A percentile compares a stretch with the other conserved stretches of the same genome.
These are phyloP conservation scores for Isabelozyma rhagii DNA, from an alignment of 805 yeast genomes.

Conservation along the genomic window DNA sequence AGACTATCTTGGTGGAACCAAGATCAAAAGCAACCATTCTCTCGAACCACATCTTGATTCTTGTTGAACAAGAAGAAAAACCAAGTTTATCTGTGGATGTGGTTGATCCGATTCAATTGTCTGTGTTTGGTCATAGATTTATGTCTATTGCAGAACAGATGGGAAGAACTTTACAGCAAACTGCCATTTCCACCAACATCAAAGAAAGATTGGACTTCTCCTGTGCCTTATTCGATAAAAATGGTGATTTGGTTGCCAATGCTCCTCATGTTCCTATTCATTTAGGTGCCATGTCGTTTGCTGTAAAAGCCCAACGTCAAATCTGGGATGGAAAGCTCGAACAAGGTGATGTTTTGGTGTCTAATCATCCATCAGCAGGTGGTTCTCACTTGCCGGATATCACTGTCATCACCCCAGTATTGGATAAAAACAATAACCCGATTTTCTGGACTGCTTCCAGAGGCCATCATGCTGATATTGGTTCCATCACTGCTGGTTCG, in stretches of 20 bases:
- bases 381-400: conserved; percentile 52
- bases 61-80: conserved; percentile 20
- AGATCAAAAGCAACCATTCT: conserved; percentile 26
- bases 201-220: conserved; percentile 45
- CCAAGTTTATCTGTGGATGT: conserved; percentile 19
- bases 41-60: conserved; percentile 26
- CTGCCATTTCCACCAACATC: conserved; percentile 44
- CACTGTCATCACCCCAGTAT: conserved; percentile 87
- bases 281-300: conserved; percentile 47
- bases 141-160: conserved; percentile 42
- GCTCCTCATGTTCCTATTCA: conserved; percentile 48
- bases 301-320: conserved; percentile 40
- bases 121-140: conserved; percentile 40
- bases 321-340: conserved; percentile 37
- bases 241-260: conserved; percentile 44
- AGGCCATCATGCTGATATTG: conserved; percentile 96
- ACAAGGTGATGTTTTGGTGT: conserved; percentile 42
- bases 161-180: conserved; percentile 44
- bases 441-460: conserved; percentile 90
- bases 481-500: conserved; percentile 87
- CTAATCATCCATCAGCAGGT: conserved; percentile 43
- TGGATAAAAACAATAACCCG: conserved; percentile 44
- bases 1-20: conserved; percentile 32
- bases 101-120: conserved; percentile 37
- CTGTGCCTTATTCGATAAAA: conserved; percentile 41